These are phyloP conservation scores for Canavalia ensiformis DNA, from an alignment of 306 rosid species.

Conservation along the genomic window DNA sequence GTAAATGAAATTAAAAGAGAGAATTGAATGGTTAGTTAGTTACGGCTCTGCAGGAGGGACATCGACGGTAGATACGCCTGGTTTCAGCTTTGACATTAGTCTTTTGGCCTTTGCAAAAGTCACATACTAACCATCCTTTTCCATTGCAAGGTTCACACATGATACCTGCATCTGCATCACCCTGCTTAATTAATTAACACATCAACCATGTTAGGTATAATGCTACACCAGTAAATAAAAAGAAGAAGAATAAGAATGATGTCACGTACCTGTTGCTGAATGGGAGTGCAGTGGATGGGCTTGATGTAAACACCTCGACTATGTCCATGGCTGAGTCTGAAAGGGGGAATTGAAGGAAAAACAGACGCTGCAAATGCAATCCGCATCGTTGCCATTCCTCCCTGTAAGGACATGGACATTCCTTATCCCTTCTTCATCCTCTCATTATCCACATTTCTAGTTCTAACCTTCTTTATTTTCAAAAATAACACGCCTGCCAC, in stretches of 20 bases:
- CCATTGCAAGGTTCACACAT: slow-evolving; percentile 83
- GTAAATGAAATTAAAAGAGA: no score
- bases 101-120: slow-evolving; percentile 84
- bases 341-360: neutral
- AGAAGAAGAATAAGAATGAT: neutral
- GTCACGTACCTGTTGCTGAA: slow-evolving; percentile 55
- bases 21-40: neutral
- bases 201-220: neutral
- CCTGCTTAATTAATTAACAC: slow-evolving; percentile 45
- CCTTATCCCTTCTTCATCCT: neutral
- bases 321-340: neutral
- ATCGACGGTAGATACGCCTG: slow-evolving; percentile 83
- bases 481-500: neutral
- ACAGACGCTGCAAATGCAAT: slow-evolving; percentile 11
- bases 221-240: neutral
- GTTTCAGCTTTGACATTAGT: slow-evolving; percentile 78
- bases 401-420: neutral
- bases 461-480: neutral
- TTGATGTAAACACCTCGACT: slow-evolving; percentile 34
- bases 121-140: slow-evolving; percentile 86
- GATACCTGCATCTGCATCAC: slow-evolving; percentile 48
- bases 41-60: slow-evolving; percentile 94
- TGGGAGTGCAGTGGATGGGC: slow-evolving; percentile 55
- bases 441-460: neutral
- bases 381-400: slow-evolving; percentile 54